Conservation (phyloP, 331 rosid species). For the Malus hybrid region DNA sequence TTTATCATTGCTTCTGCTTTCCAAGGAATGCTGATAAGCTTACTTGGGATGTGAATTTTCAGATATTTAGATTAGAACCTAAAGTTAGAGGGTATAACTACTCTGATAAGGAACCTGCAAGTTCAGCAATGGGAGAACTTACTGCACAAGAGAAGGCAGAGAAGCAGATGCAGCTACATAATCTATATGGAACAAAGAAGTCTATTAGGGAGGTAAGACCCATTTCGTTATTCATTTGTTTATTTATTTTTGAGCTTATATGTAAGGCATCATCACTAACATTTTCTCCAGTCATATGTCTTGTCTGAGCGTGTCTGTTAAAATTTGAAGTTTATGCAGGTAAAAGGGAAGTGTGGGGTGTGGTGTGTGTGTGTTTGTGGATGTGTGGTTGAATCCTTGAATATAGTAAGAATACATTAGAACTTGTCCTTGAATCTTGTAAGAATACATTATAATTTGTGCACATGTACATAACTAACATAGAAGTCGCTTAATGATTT, state of each 20-base stretch:
- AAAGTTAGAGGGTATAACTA: slow-evolving; percentile 37
- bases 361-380: too few relatives aligned
- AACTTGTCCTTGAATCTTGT: neutral
- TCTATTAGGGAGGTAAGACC: slow-evolving; percentile 37
- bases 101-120: slow-evolving; percentile 29
- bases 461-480: neutral
- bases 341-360: neutral
- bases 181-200: slow-evolving; percentile 52
- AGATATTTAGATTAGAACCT: slow-evolving; percentile 87
- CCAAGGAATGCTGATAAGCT: neutral
- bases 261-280: neutral
- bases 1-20: slow-evolving; percentile 5
- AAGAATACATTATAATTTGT: neutral
- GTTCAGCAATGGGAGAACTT: slow-evolving; percentile 27
- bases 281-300: neutral
- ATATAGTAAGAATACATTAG: neutral
- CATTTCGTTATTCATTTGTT: neutral
- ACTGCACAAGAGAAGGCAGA: slow-evolving; percentile 22
- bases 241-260: neutral
- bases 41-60: slow-evolving; percentile 12
- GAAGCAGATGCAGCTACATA: slow-evolving; percentile 24
- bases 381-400: neutral
- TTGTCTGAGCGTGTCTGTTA: too few relatives aligned
- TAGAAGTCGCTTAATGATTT: neutral
- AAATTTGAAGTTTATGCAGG: too few relatives aligned